Evolutionary conservation across 179 eudicot genomes (phyloP).

Genomic region (Gypsophila paniculata): DNA sequence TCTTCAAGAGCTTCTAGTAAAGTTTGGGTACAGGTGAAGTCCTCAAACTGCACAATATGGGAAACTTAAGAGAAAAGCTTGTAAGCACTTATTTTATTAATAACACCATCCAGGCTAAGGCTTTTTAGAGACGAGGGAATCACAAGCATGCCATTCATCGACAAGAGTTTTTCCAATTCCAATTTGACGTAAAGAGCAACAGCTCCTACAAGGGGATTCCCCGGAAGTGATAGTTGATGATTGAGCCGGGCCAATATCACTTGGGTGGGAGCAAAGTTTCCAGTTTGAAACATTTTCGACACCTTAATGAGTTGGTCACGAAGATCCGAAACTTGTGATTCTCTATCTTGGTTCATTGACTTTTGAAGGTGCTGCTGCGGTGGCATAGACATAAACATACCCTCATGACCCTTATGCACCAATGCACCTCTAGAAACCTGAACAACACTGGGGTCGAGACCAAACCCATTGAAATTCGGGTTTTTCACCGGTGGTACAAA

Average conservation of each 20-base stretch:
- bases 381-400: slow-evolving; percentile 18
- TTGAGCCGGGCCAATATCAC: slow-evolving; percentile 98
- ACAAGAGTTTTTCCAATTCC: slow-evolving; percentile 42
- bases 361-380: slow-evolving; percentile 10
- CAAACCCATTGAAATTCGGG: slow-evolving; percentile 28
- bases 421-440: slow-evolving; percentile 27
- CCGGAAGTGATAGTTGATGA: slow-evolving; percentile 58
- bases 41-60: slow-evolving; percentile 57
- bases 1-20: slow-evolving; percentile 66
- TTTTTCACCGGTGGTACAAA: slow-evolving; percentile 40
- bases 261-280: slow-evolving; percentile 57
- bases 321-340: slow-evolving; percentile 32
- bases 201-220: slow-evolving; percentile 56
- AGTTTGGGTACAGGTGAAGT: slow-evolving; percentile 75
- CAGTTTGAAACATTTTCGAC: slow-evolving; percentile 49
- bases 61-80: slow-evolving; percentile 68
- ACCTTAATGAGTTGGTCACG: slow-evolving; percentile 51
- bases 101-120: slow-evolving; percentile 38
- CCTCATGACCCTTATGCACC: too few relatives aligned
- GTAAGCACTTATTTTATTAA: slow-evolving; percentile 57
- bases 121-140: slow-evolving; percentile 14
- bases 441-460: slow-evolving; percentile 19
- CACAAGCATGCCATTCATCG: slow-evolving; percentile 20
- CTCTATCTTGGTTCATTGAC: slow-evolving; percentile 20
- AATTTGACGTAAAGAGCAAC: slow-evolving; percentile 50